Evolutionary conservation across 441 rosid species (phyloP).

Genomic region (Corymbia citriodora): DNA sequence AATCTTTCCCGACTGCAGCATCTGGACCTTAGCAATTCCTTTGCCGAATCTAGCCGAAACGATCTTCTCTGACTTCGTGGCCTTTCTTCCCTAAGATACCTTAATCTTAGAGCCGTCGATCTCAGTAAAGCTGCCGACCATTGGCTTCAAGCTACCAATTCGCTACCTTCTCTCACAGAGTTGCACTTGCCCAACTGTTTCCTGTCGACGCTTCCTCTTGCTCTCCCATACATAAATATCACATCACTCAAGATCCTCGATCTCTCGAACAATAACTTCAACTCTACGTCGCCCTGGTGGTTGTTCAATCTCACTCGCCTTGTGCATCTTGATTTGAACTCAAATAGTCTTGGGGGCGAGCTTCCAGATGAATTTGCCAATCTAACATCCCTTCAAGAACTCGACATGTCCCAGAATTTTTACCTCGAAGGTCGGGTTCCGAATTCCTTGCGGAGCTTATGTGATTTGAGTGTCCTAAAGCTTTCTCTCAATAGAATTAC

Average conservation of each 20-base stretch:
- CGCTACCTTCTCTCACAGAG: background rate
- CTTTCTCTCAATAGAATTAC: background rate
- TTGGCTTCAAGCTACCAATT: background rate
- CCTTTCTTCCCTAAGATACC: constrained; percentile 1
- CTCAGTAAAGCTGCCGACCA: background rate
- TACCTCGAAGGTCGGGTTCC: rapidly evolving
- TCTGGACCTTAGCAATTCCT: background rate
- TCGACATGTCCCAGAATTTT: background rate
- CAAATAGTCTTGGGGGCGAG: background rate
- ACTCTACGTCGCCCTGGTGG: background rate
- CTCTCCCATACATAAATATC: background rate
- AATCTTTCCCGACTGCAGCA: background rate
- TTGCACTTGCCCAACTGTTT: constrained; percentile 6
- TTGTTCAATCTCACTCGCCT: background rate
- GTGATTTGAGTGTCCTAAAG: background rate
- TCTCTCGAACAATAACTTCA: constrained; percentile 7
- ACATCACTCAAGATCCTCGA: constrained; percentile 1
- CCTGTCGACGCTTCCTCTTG: background rate
- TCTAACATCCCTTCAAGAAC: background rate
- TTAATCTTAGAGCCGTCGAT: constrained; percentile 6
- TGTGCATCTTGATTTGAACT: background rate
- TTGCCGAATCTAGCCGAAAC: background rate
- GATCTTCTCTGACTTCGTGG: constrained; percentile 10
- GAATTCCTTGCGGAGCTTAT: background rate
- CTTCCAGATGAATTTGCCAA: background rate